A percentile compares a stretch with the other conserved stretches of the same genome.
These are phyloP conservation scores for Xylaria sp. DNA, from an alignment of 2,329 filamentous ascomycete species.

Conservation along the genomic window DNA sequence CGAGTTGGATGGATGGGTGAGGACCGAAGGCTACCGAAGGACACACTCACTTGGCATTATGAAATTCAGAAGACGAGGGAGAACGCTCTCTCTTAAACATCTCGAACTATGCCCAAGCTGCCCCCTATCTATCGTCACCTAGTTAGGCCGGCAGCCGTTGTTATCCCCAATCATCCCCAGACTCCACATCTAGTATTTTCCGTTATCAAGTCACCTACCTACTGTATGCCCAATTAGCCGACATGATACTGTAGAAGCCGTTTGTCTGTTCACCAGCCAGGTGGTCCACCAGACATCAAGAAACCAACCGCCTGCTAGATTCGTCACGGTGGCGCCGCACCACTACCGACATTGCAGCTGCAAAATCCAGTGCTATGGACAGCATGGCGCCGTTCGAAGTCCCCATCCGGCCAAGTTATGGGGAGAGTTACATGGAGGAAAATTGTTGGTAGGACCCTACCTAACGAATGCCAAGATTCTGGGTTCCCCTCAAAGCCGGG, in stretches of 20 bases:
- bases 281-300: constrained; percentile 8
- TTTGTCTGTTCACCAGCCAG: constrained; percentile 10
- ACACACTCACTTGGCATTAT: not conserved
- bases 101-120: constrained; percentile 1
- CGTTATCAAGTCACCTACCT: constrained; percentile 5
- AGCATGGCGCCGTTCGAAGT: constrained; percentile 4
- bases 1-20: constrained; percentile 3
- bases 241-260: constrained; percentile 1
- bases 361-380: constrained; percentile 14
- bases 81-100: constrained; percentile 25
- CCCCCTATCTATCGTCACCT: constrained; percentile 9
- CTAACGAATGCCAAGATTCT: constrained; percentile 34
- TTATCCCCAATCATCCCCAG: constrained; percentile 10
- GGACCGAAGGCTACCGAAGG: not conserved
- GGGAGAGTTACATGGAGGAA: constrained; percentile 13
- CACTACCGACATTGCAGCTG: constrained; percentile 25
- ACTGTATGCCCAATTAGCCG: constrained; percentile 29
- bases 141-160: constrained; percentile 1
- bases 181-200: constrained; percentile 17
- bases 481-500: constrained; percentile 31
- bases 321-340: constrained; percentile 25
- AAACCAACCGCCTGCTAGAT: constrained; percentile 13
- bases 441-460: constrained; percentile 5
- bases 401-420: constrained; percentile 14
- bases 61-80: constrained; percentile 1